These are phyloP conservation scores for Cercospora sesami DNA, from an alignment of 2,329 filamentous ascomycete species.

Conservation along the genomic window DNA sequence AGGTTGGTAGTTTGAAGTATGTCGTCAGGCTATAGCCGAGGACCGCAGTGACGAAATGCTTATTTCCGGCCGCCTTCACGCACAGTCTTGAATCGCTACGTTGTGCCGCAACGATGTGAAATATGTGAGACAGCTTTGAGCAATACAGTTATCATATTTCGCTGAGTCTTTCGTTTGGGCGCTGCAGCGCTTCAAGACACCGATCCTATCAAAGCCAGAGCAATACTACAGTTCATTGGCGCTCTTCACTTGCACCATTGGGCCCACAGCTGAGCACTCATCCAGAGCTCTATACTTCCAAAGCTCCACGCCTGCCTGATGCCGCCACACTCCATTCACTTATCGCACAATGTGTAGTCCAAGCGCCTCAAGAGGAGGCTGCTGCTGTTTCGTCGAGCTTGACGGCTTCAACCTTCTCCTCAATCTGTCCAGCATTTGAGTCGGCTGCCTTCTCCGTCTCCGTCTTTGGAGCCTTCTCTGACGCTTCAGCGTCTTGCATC, in stretches of 20 bases:
- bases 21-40: slow-evolving; percentile 10
- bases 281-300: not conserved
- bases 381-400: slow-evolving; percentile 9
- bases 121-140: not conserved
- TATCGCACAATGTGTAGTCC: not conserved
- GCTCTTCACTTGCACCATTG: not conserved
- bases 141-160: slow-evolving; percentile 2
- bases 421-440: slow-evolving; percentile 27
- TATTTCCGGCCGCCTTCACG: slow-evolving; percentile 4
- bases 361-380: not conserved
- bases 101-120: not conserved
- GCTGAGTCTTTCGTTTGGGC: not conserved
- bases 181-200: not conserved
- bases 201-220: not conserved
- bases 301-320: not conserved
- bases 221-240: slow-evolving; percentile 6
- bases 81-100: not conserved
- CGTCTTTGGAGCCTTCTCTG: slow-evolving; percentile 29
- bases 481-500: slow-evolving; percentile 30
- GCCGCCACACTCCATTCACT: not conserved
- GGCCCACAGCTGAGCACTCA: not conserved
- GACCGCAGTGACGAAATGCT: not conserved
- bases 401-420: slow-evolving; percentile 22
- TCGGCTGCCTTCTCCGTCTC: slow-evolving; percentile 26
- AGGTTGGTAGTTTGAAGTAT: not conserved